Percentiles rank a stretch among this genome's conserved stretches.
phyloP scores from a whole-genome alignment of 495 filamentous ascomycete genomes.

The Pyrenula massariospora region DNA sequence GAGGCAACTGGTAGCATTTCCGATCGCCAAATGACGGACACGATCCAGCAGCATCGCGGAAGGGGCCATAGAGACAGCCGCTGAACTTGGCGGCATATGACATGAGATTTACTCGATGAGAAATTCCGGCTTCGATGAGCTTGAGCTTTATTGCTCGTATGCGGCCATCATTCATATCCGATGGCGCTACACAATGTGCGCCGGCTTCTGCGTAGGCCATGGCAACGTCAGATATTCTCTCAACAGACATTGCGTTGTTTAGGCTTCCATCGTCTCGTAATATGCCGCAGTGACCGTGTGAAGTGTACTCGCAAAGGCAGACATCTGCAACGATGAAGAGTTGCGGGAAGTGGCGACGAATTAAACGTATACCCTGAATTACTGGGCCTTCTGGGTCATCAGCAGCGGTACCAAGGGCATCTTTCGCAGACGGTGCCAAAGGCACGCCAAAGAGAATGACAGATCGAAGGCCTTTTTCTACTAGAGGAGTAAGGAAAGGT shows the following conservation, averaged over 20 bases:
- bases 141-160: constrained; percentile 95
- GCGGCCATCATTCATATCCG: constrained; percentile 97
- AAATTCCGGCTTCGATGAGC: constrained; percentile 80
- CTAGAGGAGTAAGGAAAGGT: constrained; percentile 72
- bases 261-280: constrained; percentile 81
- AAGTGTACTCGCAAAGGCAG: constrained; percentile 96
- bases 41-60: constrained; percentile 92
- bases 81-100: constrained; percentile 96
- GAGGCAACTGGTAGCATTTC: constrained; percentile 90
- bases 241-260: constrained; percentile 84
- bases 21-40: constrained; percentile 87
- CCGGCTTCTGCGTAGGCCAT: constrained; percentile 87
- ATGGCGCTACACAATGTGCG: constrained; percentile 91
- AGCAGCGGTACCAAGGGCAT: constrained; percentile 83
- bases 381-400: constrained; percentile 91
- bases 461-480: constrained; percentile 77
- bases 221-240: constrained; percentile 86
- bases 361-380: constrained; percentile 67
- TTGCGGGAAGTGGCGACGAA: constrained; percentile 71
- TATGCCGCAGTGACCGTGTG: constrained; percentile 97
- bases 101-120: constrained; percentile 85
- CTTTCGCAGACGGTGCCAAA: constrained; percentile 64
- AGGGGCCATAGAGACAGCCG: constrained; percentile 91
- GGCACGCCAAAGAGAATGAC: constrained; percentile 96
- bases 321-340: constrained; percentile 88